These are phyloP conservation scores for Simplicillium aogashimaense DNA, from an alignment of 2,329 filamentous ascomycete genomes.

Conservation along the genomic window DNA sequence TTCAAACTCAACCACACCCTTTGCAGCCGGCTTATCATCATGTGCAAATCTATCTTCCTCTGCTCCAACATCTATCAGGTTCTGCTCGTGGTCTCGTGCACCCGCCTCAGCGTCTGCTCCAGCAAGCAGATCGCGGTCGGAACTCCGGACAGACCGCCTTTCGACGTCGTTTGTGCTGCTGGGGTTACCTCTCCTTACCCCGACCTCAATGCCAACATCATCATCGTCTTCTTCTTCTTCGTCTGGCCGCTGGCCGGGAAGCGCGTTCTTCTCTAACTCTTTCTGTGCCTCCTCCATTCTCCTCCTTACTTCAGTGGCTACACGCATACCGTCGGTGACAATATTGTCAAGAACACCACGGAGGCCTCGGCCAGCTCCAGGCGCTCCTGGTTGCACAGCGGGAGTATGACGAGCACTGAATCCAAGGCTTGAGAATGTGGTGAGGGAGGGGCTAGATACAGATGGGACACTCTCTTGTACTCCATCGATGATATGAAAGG, in stretches of 20 bases:
- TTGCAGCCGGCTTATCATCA: slow-evolving; percentile 8
- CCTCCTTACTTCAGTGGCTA: slow-evolving; percentile 82
- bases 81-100: slow-evolving; percentile 20
- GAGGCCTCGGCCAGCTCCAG: slow-evolving; percentile 58
- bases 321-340: slow-evolving; percentile 92
- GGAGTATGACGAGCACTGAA: slow-evolving; percentile 31
- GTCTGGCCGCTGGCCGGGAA: slow-evolving; percentile 53
- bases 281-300: slow-evolving; percentile 93
- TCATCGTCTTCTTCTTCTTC: slow-evolving; percentile 63
- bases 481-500: slow-evolving; percentile 76
- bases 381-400: slow-evolving; percentile 19
- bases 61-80: neutral
- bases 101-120: slow-evolving; percentile 64
- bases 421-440: slow-evolving; percentile 71
- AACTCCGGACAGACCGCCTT: slow-evolving; percentile 52
- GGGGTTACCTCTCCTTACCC: neutral
- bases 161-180: slow-evolving; percentile 45
- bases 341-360: slow-evolving; percentile 94
- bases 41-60: neutral
- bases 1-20: slow-evolving; percentile 32
- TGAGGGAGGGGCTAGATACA: slow-evolving; percentile 53
- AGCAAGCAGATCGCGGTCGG: slow-evolving; percentile 61
- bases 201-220: slow-evolving; percentile 25
- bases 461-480: slow-evolving; percentile 22
- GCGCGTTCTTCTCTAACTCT: slow-evolving; percentile 70